A percentile compares a stretch with the other conserved stretches of the same genome.
Evolutionary conservation across 129 eudicot genomes (phyloP).

Genomic region (Tanacetum coccineum): DNA sequence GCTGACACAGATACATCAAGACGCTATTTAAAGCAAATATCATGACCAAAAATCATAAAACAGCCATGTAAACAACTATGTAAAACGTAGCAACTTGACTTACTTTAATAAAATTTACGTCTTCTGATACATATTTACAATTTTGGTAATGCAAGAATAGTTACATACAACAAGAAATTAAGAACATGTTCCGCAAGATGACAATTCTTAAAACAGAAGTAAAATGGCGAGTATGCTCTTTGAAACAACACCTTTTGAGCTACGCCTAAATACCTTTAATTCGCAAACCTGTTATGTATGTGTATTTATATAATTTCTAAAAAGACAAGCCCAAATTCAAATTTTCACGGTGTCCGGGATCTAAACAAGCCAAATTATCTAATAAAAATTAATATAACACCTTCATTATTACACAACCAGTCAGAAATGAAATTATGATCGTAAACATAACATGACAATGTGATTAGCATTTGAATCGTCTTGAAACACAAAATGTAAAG

Average conservation of each 20-base stretch:
- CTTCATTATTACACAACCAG: not conserved
- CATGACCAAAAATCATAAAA: constrained; percentile 12
- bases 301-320: not conserved
- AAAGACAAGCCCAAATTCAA: not conserved
- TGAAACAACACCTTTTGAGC: too few relatives aligned
- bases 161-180: not conserved
- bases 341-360: not conserved
- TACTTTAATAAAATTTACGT: constrained; percentile 6
- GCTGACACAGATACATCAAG: constrained; percentile 8
- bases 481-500: not conserved
- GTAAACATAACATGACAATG: not conserved
- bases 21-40: not conserved
- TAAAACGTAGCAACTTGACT: not conserved
- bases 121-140: not conserved
- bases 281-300: not conserved
- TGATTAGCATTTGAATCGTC: not conserved
- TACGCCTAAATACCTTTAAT: too few relatives aligned
- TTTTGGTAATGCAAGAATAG: not conserved
- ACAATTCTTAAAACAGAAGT: too few relatives aligned
- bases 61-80: not conserved
- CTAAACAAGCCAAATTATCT: too few relatives aligned
- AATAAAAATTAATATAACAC: not conserved
- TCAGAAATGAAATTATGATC: constrained; percentile 9
- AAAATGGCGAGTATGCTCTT: too few relatives aligned
- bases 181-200: not conserved